Base-by-base conservation (phyloP, 2,329 filamentous ascomycete genomes). In the Thielaviopsis musarum region DNA sequence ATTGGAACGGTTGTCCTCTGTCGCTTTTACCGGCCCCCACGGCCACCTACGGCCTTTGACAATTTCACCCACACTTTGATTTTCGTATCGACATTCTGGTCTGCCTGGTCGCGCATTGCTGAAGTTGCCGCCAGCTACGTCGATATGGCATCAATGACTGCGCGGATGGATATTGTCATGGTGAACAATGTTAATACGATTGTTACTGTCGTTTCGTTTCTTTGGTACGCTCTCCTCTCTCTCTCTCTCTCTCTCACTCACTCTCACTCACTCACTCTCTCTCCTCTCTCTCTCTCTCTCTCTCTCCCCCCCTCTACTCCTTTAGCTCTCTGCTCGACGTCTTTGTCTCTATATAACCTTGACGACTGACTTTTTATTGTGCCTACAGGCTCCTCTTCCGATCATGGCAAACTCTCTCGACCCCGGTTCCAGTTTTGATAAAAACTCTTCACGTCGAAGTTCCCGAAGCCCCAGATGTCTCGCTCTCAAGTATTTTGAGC, bases 381-480 rank as follows among this genome's bases (percentile, higher is more conserved):
- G 5, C 17, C 38, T 45, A 45, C 15, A 93, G 88, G 89, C 79
- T 95, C 62, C 77, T 90, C 62, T 86, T 88, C 70, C 85, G 93
- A 68, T 88, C 89, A 63, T 89, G 87, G 74, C 87, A 91, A 69
- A 93, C 94, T 45, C 78, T 96, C 58, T 85, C 88, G 72, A 95
- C 91, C 66, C 90, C 91, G 24, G 89, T 95, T 60, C 88, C 91
- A 60, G 84, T 95, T 64, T 81, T 98, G 54, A 91, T 97, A 66
- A 84, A 84, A 65, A 88, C 96, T 56, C 82, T 98, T 54, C 91
- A 91, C 62, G 84, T 97, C 69, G 93, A 98, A 68, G 91, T 98
- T 57, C 93, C 93, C 62, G 85, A 90, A 63, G 79, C 88, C 24
- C 93, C 93, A 57, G 84, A 91, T 68, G 87, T 97, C 49, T 95